Base-by-base conservation (phyloP, 140 eudicot species). In the Flaveria floridana region DNA sequence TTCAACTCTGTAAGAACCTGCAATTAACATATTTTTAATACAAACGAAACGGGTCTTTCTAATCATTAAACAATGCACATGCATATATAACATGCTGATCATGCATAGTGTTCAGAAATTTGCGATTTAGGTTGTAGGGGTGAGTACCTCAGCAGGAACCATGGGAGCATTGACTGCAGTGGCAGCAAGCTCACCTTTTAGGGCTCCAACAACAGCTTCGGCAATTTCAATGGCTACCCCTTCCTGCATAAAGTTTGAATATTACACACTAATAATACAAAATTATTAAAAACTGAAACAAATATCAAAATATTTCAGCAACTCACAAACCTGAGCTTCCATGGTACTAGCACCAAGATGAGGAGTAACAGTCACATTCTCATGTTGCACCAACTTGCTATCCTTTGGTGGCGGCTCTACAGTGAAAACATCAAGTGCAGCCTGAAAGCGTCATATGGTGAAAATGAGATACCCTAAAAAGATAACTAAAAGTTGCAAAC, bases 81-180 rank as follows among this genome's bases (percentile, higher is more conserved):
- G 10, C 41, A 34, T 34, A 30, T 15, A 48, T 48, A 48, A 48
- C 19, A 48, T 48, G 5, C 18, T 48, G 55, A 48, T 15, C 55
- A 48, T 4, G 62, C 23, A 57, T 57, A 57, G 65, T 21, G 34
- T 9, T 21, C 2, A 2, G 65, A 25, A 20, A 19, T 20, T 15
- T 21, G 65, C 19, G 62, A 19, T 55, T 7, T 55, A 18, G 62
- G 13, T 55, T 2, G 26, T 2, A 19, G 26, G 13, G 13, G 65
- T 1, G 13, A 15, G 65, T 87, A 92, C 98, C 98, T 92, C 95
- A 65, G 98, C 95, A 78, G 98, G 95, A 81, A 92, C 98, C 98
- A 92, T 92, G 30, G 98, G 98, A 37, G 98, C 98, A 82, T 92
- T 92, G 76, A 92, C 98, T 14, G 98, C 98, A 76, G 98, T 92